phyloP scores from a whole-genome alignment of 2,329 filamentous ascomycete species.

The Fusarium anthophilum region DNA sequence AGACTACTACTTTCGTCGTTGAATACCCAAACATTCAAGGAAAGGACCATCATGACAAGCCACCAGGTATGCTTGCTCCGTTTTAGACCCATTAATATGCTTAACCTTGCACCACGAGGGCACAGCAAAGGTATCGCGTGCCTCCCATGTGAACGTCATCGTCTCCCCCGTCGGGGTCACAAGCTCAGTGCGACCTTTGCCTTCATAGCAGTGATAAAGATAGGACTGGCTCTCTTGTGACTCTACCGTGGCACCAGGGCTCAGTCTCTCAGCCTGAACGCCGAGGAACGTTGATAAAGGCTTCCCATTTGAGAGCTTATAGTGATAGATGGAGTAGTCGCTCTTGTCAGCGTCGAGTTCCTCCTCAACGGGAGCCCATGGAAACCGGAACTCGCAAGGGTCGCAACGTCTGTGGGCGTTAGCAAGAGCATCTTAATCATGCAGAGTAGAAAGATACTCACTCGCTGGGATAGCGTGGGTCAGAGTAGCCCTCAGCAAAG shows the following conservation, averaged over 20 bases:
- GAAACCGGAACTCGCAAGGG: slow-evolving; percentile 52
- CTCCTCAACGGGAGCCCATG: slow-evolving; percentile 55
- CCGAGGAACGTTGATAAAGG: slow-evolving; percentile 56
- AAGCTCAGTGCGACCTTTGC: slow-evolving; percentile 55
- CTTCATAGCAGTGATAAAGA: slow-evolving; percentile 63
- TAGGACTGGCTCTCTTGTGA: slow-evolving; percentile 59
- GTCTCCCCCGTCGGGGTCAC: slow-evolving; percentile 44
- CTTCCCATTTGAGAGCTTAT: slow-evolving; percentile 45
- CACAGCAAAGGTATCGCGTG: slow-evolving; percentile 62
- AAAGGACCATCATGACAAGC: slow-evolving; percentile 49
- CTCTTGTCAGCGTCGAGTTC: slow-evolving; percentile 46
- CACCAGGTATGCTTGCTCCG: slow-evolving; percentile 46
- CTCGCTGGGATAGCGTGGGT: slow-evolving; percentile 59
- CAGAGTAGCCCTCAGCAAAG: slow-evolving; percentile 61
- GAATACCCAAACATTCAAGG: slow-evolving; percentile 36
- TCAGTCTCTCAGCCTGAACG: slow-evolving; percentile 58
- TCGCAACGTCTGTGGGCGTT: slow-evolving; percentile 43
- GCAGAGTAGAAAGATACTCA: slow-evolving; percentile 18
- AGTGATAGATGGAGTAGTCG: slow-evolving; percentile 49
- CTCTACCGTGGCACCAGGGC: slow-evolving; percentile 46
- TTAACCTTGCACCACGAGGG: slow-evolving; percentile 61
- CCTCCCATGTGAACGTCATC: slow-evolving; percentile 53
- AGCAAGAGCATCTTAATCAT: background rate
- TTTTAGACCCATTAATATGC: slow-evolving; percentile 51
- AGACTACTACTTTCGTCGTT: background rate